Percentiles rank a stretch among this genome's conserved stretches.
Evolutionary conservation across 345 rosid genomes (phyloP).

Genomic region (Salix dunnii): DNA sequence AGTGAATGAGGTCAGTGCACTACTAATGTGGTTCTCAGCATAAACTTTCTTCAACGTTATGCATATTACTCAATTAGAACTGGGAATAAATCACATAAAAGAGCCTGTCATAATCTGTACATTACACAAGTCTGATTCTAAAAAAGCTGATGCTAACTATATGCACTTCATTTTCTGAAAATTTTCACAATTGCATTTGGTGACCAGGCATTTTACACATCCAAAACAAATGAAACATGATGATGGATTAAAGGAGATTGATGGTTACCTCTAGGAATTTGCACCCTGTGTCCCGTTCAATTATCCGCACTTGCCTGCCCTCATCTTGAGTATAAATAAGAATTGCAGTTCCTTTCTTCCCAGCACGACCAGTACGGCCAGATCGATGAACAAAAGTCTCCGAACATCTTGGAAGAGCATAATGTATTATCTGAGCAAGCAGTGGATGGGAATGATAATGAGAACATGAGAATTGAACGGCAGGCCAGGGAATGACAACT

Average conservation of each 20-base stretch:
- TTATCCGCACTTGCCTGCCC: slow-evolving; percentile 50
- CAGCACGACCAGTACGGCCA: slow-evolving; percentile 99
- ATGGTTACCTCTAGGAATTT: slow-evolving; percentile 65
- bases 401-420: slow-evolving; percentile 79
- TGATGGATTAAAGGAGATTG: background rate
- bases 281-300: slow-evolving; percentile 94
- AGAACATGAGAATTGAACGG: background rate
- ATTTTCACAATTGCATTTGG: background rate
- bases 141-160: background rate
- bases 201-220: background rate
- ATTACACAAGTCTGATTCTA: background rate
- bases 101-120: background rate
- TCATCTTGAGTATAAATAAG: slow-evolving; percentile 72
- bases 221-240: background rate
- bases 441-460: background rate
- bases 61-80: background rate
- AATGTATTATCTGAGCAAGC: slow-evolving; percentile 64
- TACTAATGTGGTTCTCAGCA: background rate
- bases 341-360: slow-evolving; percentile 91
- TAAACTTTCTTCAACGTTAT: background rate
- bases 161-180: background rate
- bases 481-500: background rate
- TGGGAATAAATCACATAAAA: background rate
- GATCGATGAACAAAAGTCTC: slow-evolving; percentile 98
- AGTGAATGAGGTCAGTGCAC: background rate